Conservation (phyloP, 306 rosid species). For the Erythrophleum fordii region DNA sequence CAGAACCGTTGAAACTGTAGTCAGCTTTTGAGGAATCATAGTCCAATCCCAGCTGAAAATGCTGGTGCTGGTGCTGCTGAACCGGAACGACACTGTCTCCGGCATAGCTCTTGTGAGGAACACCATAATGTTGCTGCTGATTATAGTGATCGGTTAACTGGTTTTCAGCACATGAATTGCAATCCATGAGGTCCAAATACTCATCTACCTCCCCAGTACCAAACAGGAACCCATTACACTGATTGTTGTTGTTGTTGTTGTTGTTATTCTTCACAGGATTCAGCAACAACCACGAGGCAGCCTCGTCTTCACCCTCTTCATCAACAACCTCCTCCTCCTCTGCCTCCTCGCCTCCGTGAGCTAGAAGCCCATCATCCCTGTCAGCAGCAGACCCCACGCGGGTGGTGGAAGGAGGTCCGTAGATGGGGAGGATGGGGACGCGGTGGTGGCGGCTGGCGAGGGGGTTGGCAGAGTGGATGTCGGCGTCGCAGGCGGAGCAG, state of each 20-base stretch:
- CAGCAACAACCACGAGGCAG: slow-evolving; percentile 86
- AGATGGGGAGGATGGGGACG: slow-evolving; percentile 66
- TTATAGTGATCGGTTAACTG: slow-evolving; percentile 46
- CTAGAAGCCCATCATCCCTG: slow-evolving; percentile 35
- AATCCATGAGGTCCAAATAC: slow-evolving; percentile 83
- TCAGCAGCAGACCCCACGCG: slow-evolving; percentile 6
- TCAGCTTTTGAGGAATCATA: slow-evolving; percentile 68
- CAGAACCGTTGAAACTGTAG: slow-evolving; percentile 60
- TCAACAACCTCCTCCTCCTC: slow-evolving; percentile 54
- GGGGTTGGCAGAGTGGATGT: slow-evolving; percentile 91
- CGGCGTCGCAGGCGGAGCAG: slow-evolving; percentile 80
- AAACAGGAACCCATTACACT: slow-evolving; percentile 57
- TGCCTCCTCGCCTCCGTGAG: slow-evolving; percentile 36
- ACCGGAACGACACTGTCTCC: slow-evolving; percentile 89
- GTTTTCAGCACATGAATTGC: slow-evolving; percentile 55
- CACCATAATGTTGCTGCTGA: slow-evolving; percentile 43
- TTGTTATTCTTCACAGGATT: slow-evolving; percentile 58
- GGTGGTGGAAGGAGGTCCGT: slow-evolving; percentile 47
- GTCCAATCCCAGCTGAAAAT: slow-evolving; percentile 67
- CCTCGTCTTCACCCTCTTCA: slow-evolving; percentile 71
- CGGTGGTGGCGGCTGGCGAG: slow-evolving; percentile 96
- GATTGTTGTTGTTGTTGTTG: slow-evolving; percentile 36
- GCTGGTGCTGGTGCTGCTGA: slow-evolving; percentile 49
- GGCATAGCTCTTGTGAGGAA: slow-evolving; percentile 48
- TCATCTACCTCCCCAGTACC: slow-evolving; percentile 77